A percentile compares a stretch with the other conserved stretches of the same genome.
These are phyloP conservation scores for Cyclotella kingstonii DNA, from an alignment of 108 stramenopile genomes.

Conservation along the genomic window DNA sequence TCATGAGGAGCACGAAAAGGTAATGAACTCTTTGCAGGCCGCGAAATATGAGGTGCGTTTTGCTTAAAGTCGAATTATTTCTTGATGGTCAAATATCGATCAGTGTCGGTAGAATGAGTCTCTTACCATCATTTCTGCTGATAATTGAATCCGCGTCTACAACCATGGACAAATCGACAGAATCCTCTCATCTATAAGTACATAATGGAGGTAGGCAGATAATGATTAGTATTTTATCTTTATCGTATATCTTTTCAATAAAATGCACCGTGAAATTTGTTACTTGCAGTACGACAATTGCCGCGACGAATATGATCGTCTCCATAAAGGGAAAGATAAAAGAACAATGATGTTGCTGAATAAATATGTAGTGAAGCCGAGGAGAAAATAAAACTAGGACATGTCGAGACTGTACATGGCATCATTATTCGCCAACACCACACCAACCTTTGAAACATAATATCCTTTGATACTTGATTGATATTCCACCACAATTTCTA, in stretches of 20 bases:
- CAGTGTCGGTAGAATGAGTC: too few relatives aligned
- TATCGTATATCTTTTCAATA: not conserved
- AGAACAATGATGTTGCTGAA: slow-evolving; percentile 28
- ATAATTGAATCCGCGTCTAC: too few relatives aligned
- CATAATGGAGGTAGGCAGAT: slow-evolving; percentile 72
- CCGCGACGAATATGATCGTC: slow-evolving; percentile 29
- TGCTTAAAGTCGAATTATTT: not conserved
- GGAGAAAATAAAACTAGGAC: slow-evolving; percentile 24
- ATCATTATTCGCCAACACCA: too few relatives aligned
- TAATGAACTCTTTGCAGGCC: slow-evolving; percentile 72
- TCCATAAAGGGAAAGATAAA: slow-evolving; percentile 37
- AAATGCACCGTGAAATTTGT: not conserved
- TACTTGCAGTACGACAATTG: slow-evolving; percentile 25
- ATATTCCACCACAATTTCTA: too few relatives aligned
- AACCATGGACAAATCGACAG: not conserved
- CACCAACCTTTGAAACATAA: too few relatives aligned
- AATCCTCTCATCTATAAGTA: slow-evolving; percentile 76
- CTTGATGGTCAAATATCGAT: not conserved
- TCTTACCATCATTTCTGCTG: slow-evolving; percentile 1
- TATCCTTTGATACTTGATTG: too few relatives aligned
- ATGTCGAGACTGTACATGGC: too few relatives aligned
- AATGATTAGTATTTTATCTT: not conserved
- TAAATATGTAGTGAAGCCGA: slow-evolving; percentile 34
- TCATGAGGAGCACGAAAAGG: slow-evolving; percentile 65
- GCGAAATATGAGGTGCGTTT: slow-evolving; percentile 51